Conservation (phyloP, 768 basidiomycete genomes). For the Postia placenta region DNA sequence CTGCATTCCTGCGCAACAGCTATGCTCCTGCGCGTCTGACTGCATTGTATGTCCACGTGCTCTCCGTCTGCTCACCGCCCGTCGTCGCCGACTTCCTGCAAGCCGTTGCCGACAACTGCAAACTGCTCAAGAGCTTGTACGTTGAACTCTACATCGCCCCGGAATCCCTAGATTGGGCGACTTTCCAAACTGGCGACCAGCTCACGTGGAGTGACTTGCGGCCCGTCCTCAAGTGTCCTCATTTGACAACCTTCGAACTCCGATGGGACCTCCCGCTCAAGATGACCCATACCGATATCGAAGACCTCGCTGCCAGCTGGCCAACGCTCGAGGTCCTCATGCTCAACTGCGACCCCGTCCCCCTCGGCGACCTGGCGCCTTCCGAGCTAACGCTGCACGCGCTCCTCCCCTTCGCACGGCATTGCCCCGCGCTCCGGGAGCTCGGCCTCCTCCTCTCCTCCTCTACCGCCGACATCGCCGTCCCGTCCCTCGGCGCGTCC, state of each 20-base stretch:
- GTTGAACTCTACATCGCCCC: conserved; percentile 23
- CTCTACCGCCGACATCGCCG: conserved; percentile 16
- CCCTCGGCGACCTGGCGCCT: neutral
- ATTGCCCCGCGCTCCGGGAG: conserved; percentile 31
- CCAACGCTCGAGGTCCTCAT: conserved; percentile 19
- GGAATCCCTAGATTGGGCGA: neutral
- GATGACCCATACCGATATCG: conserved; percentile 22
- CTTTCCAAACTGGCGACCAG: neutral
- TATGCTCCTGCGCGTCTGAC: conserved; percentile 46
- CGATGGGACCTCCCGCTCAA: conserved; percentile 20
- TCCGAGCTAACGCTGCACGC: conserved; percentile 31
- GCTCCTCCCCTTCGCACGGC: conserved; percentile 32
- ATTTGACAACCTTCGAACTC: conserved; percentile 28
- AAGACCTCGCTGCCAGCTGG: conserved; percentile 24
- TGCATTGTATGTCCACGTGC: conserved; percentile 46
- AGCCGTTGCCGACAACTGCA: conserved; percentile 42
- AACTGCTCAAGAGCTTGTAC: conserved; percentile 38
- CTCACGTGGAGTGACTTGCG: conserved; percentile 31
- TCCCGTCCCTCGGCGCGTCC: neutral
- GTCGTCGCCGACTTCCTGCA: conserved; percentile 37
- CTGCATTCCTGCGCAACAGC: conserved; percentile 35
- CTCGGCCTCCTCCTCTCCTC: conserved; percentile 34
- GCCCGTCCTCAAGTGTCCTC: conserved; percentile 28
- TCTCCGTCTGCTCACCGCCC: conserved; percentile 36
- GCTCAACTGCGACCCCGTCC: conserved; percentile 22